These are phyloP conservation scores for Didymella pomorum DNA, from an alignment of 2,329 filamentous ascomycete species.

Conservation along the genomic window DNA sequence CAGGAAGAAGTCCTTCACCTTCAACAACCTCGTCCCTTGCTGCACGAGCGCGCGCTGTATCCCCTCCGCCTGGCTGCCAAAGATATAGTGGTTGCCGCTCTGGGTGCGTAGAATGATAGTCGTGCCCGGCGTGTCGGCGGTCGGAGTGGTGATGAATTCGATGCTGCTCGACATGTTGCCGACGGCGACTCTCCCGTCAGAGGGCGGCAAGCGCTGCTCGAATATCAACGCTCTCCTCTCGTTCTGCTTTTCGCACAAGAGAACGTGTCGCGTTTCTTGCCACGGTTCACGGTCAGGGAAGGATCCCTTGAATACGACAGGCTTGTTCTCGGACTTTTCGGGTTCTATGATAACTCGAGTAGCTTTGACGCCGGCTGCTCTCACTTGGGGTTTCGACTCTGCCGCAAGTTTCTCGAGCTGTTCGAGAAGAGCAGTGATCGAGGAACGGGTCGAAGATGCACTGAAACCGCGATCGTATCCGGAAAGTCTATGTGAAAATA, in stretches of 20 bases:
- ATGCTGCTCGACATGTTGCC: conserved; percentile 73
- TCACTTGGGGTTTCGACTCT: background rate
- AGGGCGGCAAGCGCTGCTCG: background rate
- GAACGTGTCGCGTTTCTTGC: background rate
- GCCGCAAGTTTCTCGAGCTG: conserved; percentile 10
- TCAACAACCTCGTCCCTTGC: conserved; percentile 69
- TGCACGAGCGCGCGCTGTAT: conserved; percentile 79
- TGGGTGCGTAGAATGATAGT: conserved; percentile 76
- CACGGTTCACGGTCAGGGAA: conserved; percentile 21
- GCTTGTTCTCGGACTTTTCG: too few species aligned
- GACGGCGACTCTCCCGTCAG: background rate
- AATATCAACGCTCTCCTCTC: background rate
- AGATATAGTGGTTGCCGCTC: conserved; percentile 77
- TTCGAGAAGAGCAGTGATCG: conserved; percentile 2
- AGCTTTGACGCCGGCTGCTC: background rate
- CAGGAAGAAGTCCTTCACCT: conserved; percentile 80
- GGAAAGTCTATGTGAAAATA: background rate
- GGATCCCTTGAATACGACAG: background rate
- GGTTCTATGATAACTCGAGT: background rate
- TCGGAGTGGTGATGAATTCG: conserved; percentile 81
- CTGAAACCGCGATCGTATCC: background rate
- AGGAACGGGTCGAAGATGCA: conserved; percentile 2
- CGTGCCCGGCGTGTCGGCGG: conserved; percentile 86
- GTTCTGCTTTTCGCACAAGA: background rate
- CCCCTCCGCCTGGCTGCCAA: conserved; percentile 84